Conservation (phyloP, 2,329 filamentous ascomycete genomes). For the Exophiala xenobiotica region DNA sequence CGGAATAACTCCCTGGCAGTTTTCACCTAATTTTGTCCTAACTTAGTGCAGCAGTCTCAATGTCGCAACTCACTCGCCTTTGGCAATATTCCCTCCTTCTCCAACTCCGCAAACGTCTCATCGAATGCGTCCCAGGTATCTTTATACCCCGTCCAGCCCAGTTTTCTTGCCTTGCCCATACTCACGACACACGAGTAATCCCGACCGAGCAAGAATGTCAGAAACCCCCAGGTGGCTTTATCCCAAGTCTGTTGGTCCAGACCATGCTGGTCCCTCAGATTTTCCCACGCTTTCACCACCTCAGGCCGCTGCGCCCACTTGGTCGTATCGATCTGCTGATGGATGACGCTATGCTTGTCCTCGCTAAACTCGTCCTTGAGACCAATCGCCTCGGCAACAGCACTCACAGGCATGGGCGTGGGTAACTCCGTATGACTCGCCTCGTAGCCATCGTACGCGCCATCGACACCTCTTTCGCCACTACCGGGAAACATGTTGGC, state of each 20-base stretch:
- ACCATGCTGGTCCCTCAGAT: slow-evolving; percentile 36
- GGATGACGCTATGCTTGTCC: slow-evolving; percentile 31
- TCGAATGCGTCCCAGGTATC: slow-evolving; percentile 42
- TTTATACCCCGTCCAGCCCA: slow-evolving; percentile 46
- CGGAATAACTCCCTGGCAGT: too few species aligned
- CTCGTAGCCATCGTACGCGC: slow-evolving; percentile 11
- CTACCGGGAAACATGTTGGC: slow-evolving; percentile 31
- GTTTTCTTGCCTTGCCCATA: slow-evolving; percentile 49
- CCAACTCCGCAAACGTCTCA: slow-evolving; percentile 37
- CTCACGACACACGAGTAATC: slow-evolving; percentile 32
- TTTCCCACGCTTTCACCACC: slow-evolving; percentile 42
- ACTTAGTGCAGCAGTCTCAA: neutral
- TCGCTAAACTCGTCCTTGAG: slow-evolving; percentile 28
- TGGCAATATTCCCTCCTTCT: slow-evolving; percentile 32
- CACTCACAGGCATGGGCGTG: slow-evolving; percentile 30
- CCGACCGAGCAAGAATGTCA: slow-evolving; percentile 46
- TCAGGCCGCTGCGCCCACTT: slow-evolving; percentile 44
- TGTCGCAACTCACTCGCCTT: slow-evolving; percentile 5
- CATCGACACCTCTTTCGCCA: slow-evolving; percentile 23
- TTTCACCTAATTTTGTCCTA: too few species aligned
- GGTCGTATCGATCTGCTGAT: slow-evolving; percentile 41
- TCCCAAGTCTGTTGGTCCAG: slow-evolving; percentile 43
- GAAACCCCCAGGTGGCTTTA: slow-evolving; percentile 47
- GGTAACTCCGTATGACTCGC: slow-evolving; percentile 22
- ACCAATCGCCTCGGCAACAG: slow-evolving; percentile 29